Conservation (phyloP, 352 stramenopile genomes). For the Plasmopara viticola region DNA sequence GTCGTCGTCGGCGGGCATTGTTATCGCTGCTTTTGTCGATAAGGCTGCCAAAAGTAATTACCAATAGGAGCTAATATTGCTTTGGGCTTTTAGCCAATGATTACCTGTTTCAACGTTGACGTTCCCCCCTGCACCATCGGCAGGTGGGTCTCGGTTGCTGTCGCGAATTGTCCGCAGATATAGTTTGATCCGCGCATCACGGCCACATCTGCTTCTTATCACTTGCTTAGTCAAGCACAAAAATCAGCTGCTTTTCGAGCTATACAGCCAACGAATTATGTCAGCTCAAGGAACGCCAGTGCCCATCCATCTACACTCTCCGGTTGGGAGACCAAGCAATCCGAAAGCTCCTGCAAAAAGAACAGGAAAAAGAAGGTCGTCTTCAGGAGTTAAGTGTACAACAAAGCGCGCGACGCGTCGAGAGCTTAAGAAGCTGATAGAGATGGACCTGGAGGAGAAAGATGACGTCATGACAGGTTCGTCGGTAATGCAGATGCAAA, state of each 20-base stretch:
- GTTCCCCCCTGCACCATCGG: neutral
- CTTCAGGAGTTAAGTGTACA: slow-evolving; percentile 16
- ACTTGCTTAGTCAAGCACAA: slow-evolving; percentile 2
- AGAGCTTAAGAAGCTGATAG: slow-evolving; percentile 73
- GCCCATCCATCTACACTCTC: slow-evolving; percentile 27
- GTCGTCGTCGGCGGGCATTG: slow-evolving; percentile 66
- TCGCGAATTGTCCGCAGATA: neutral
- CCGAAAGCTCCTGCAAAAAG: slow-evolving; percentile 38
- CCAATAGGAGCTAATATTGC: neutral
- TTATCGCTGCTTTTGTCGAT: neutral
- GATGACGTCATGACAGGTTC: slow-evolving; percentile 37
- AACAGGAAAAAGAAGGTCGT: slow-evolving; percentile 35
- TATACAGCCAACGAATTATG: slow-evolving; percentile 15
- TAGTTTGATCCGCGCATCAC: neutral
- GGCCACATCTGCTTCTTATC: neutral
- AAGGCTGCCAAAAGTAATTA: neutral
- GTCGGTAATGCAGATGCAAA: neutral
- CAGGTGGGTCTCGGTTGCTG: slow-evolving; percentile 4
- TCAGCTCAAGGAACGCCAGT: slow-evolving; percentile 28
- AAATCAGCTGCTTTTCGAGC: neutral
- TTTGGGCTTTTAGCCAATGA: slow-evolving; percentile 29
- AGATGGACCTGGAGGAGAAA: slow-evolving; percentile 74
- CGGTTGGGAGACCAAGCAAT: slow-evolving; percentile 26
- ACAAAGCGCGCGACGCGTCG: slow-evolving; percentile 59
- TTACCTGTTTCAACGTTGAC: neutral